Conservation (phyloP, 2,329 filamentous ascomycete genomes). For the Colletotrichum plurivorum region DNA sequence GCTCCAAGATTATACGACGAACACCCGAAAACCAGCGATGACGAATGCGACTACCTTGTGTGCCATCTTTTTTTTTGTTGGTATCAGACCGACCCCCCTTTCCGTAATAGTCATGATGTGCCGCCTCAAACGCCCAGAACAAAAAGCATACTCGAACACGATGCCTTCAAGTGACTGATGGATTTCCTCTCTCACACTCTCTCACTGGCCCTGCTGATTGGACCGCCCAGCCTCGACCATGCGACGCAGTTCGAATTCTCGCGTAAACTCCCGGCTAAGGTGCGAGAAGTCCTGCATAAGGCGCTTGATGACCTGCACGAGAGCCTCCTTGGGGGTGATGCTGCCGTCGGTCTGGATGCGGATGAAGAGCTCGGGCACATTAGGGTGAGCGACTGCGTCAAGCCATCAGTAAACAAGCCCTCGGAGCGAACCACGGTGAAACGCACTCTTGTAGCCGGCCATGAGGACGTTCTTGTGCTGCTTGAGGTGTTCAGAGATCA, state of each 20-base stretch:
- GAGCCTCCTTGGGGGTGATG: conserved; percentile 89
- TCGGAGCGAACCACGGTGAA: neutral
- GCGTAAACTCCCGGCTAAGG: conserved; percentile 89
- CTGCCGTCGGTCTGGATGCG: conserved; percentile 93
- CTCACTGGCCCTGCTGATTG: conserved; percentile 58
- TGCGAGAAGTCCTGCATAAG: conserved; percentile 85
- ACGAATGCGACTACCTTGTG: neutral
- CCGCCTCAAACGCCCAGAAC: conserved; percentile 45
- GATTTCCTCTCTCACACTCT: no score
- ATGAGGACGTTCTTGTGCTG: conserved; percentile 88
- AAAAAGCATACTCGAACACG: conserved; percentile 14
- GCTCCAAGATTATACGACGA: neutral
- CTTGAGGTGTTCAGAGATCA: conserved; percentile 88
- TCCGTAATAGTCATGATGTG: conserved; percentile 31
- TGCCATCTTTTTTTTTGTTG: conserved; percentile 19
- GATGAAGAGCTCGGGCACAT: conserved; percentile 74
- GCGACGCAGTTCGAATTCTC: conserved; percentile 90
- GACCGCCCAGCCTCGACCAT: conserved; percentile 77
- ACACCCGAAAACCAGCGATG: conserved; percentile 24
- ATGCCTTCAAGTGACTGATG: neutral
- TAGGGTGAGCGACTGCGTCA: conserved; percentile 68
- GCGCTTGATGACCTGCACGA: conserved; percentile 85
- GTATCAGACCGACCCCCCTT: conserved; percentile 30
- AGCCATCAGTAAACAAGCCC: conserved; percentile 27
- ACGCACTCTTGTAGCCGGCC: conserved; percentile 88